phyloP scores from a whole-genome alignment of 2,329 filamentous ascomycete genomes.

The Cladosporium oxysporum region DNA sequence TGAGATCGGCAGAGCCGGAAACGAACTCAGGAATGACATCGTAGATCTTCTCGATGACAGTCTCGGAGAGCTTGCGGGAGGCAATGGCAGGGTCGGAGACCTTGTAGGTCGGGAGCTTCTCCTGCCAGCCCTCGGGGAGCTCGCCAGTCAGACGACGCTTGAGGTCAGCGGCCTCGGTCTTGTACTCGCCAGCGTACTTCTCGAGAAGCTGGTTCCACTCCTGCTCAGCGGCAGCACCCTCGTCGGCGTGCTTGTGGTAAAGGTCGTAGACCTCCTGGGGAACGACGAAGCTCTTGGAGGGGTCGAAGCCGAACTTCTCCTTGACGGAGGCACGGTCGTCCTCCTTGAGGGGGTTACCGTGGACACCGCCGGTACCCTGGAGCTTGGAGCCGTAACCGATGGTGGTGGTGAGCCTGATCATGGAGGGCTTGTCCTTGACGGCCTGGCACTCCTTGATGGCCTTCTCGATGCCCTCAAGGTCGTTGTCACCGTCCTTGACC shows the following conservation, averaged over 20 bases:
- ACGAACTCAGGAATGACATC: constrained; percentile 81
- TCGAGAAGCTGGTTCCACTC: constrained; percentile 94
- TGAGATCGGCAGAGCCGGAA: constrained; percentile 96
- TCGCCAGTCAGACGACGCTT: constrained; percentile 75
- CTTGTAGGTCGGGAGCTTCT: constrained; percentile 87
- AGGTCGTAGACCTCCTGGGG: constrained; percentile 92
- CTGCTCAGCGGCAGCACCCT: constrained; percentile 85
- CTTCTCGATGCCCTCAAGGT: constrained; percentile 82
- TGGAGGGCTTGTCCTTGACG: constrained; percentile 92
- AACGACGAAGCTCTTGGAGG: constrained; percentile 87
- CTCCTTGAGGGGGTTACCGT: constrained; percentile 92
- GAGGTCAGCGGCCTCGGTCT: constrained; percentile 78
- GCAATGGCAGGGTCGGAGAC: constrained; percentile 80
- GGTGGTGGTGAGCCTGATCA: constrained; percentile 96
- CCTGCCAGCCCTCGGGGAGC: constrained; percentile 96
- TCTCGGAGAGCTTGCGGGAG: constrained; percentile 95
- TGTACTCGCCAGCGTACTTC: constrained; percentile 80
- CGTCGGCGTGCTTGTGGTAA: constrained; percentile 80
- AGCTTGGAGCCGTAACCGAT: constrained; percentile 95
- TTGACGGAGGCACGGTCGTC: constrained; percentile 95
- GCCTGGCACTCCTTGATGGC: constrained; percentile 83
- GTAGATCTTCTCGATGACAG: constrained; percentile 86
- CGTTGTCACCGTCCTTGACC: constrained; percentile 85
- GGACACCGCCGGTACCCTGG: constrained; percentile 91
- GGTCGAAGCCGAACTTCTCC: constrained; percentile 93